phyloP scores from a whole-genome alignment of 164 flowering plant genomes.

The Aristolochia fimbriata region DNA sequence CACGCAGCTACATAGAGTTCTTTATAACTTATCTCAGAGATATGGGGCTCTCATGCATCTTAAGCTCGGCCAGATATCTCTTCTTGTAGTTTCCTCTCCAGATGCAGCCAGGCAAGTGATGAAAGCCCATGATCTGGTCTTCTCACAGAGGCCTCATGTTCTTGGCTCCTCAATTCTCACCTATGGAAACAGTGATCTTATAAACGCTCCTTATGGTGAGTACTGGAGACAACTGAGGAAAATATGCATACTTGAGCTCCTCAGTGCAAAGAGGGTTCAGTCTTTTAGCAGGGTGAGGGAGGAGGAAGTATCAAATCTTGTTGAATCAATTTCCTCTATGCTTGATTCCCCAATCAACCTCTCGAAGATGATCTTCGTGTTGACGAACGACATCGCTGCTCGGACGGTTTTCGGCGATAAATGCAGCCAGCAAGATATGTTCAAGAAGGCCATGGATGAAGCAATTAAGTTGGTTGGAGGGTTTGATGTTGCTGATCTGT shows the following conservation, averaged over 20 bases:
- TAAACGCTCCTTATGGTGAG: slow-evolving; percentile 18
- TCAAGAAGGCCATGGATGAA: slow-evolving; percentile 5
- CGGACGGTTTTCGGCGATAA: slow-evolving; percentile 23
- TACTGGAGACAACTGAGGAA: slow-evolving; percentile 30
- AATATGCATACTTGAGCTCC: slow-evolving; percentile 22
- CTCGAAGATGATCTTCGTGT: slow-evolving; percentile 7
- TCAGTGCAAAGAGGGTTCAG: slow-evolving; percentile 21
- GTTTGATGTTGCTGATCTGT: slow-evolving; percentile 17
- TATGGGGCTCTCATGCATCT: too few relatives aligned
- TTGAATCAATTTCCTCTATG: slow-evolving; percentile 7
- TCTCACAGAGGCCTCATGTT: too few relatives aligned
- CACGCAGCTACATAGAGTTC: too few relatives aligned
- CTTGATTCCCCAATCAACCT: slow-evolving; percentile 15
- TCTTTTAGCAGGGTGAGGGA: slow-evolving; percentile 17
- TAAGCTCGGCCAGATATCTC: too few relatives aligned
- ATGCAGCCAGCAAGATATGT: slow-evolving; percentile 10
- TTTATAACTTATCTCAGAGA: too few relatives aligned
- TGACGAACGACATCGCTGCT: slow-evolving; percentile 9
- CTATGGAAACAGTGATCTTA: slow-evolving; percentile 5
- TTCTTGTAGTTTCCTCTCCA: too few relatives aligned
- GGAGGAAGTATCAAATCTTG: slow-evolving; percentile 15
- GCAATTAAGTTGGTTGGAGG: slow-evolving; percentile 8
- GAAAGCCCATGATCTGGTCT: too few relatives aligned
- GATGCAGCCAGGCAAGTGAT: too few relatives aligned
- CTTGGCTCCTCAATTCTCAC: background rate